These are phyloP conservation scores for Saccharomycopsis phalli DNA, from an alignment of 1,139 yeast species.

Conservation along the genomic window DNA sequence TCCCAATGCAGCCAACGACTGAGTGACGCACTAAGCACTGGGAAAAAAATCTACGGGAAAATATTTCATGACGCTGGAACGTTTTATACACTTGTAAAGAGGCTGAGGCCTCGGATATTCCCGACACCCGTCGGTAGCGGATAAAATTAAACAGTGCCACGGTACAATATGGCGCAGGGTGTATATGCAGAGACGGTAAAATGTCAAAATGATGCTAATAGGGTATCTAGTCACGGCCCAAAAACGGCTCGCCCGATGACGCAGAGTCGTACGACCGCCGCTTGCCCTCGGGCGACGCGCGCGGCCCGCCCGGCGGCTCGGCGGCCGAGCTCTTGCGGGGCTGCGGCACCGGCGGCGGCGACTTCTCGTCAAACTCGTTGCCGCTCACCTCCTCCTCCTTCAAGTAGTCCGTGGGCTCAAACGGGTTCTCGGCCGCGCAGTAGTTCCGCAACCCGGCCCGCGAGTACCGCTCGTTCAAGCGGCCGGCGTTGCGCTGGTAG, in stretches of 20 bases:
- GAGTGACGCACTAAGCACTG: too few relatives aligned
- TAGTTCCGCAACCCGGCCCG: slow-evolving; percentile 17
- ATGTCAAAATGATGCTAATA: too few relatives aligned
- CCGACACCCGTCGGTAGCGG: too few relatives aligned
- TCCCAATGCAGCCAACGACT: too few relatives aligned
- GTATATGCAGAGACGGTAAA: too few relatives aligned
- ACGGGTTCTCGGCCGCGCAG: slow-evolving; percentile 13
- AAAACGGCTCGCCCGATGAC: slow-evolving; percentile 15
- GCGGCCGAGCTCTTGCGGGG: slow-evolving; percentile 4
- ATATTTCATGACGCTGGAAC: too few relatives aligned
- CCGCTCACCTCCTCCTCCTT: neutral
- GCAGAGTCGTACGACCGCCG: slow-evolving; percentile 13
- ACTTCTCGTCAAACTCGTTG: neutral
- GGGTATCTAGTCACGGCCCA: too few relatives aligned
- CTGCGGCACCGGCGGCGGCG: slow-evolving; percentile 10
- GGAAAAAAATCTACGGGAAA: too few relatives aligned
- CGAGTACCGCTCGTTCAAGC: slow-evolving; percentile 11
- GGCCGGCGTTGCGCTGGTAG: neutral
- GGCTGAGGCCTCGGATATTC: too few relatives aligned
- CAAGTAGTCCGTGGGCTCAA: slow-evolving; percentile 5
- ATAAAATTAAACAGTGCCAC: too few relatives aligned
- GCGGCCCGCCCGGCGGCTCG: neutral
- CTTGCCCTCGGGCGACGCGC: neutral
- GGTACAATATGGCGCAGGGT: too few relatives aligned
- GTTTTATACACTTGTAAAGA: too few relatives aligned